Conservation (phyloP, 1,284 basidiomycete species). For the Abortiporus biennis region DNA sequence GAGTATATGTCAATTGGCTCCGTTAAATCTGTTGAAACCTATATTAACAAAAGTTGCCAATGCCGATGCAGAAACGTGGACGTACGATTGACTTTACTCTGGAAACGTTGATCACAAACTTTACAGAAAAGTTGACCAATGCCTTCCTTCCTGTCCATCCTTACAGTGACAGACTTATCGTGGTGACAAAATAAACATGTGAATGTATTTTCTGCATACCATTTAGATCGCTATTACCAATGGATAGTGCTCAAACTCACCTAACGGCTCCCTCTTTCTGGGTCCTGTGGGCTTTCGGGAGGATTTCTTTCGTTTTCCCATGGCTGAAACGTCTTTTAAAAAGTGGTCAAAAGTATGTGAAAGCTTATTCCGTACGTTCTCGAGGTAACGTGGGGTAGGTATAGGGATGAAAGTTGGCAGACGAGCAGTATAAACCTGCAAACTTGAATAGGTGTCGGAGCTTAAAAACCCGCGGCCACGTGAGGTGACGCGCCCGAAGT, state of each 20-base stretch:
- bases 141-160: slow-evolving; percentile 80
- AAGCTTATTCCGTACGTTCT: too few species aligned
- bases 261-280: slow-evolving; percentile 63
- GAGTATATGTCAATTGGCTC: slow-evolving; percentile 90
- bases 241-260: slow-evolving; percentile 31
- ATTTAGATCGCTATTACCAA: slow-evolving; percentile 6
- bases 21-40: slow-evolving; percentile 54
- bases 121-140: slow-evolving; percentile 72
- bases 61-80: slow-evolving; percentile 14
- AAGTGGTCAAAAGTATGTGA: too few species aligned
- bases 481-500: slow-evolving; percentile 3
- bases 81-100: slow-evolving; percentile 82
- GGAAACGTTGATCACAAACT: slow-evolving; percentile 77
- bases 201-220: slow-evolving; percentile 60
- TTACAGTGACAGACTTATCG: slow-evolving; percentile 82
- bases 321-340: too few species aligned
- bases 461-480: neutral
- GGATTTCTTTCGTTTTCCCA: slow-evolving; percentile 86
- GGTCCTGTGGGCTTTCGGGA: slow-evolving; percentile 62
- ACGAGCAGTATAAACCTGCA: slow-evolving; percentile 5
- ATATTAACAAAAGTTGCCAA: neutral
- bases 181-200: slow-evolving; percentile 90
- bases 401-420: neutral
- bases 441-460: neutral
- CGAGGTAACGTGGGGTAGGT: slow-evolving; percentile 1